Evolutionary conservation across 2,329 filamentous ascomycete genomes (phyloP), one percentile per base, ranked within the genome.

Genomic region (Alternaria sp.): DNA sequence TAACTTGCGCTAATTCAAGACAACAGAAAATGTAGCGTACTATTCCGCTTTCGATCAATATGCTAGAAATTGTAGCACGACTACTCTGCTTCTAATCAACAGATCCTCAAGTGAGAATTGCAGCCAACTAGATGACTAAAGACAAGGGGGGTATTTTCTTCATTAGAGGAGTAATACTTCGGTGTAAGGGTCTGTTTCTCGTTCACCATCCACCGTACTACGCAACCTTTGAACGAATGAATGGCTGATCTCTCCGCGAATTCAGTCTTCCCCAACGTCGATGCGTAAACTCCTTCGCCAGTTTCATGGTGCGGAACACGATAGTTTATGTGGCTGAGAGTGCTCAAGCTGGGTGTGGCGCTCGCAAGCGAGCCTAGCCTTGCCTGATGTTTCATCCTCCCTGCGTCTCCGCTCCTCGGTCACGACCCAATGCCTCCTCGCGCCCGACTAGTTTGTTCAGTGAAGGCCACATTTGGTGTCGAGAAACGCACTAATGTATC

Each of bases 351-450:
- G n/a, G 1, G 31, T 17, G 44, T 33, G 31, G 21, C 44, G 31
- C 21, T 48, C 21, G 29, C 21, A 24, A 48, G 8, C 44, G 44
- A 48, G 3, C 1, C 4, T 11, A 3, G 13, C 7, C 13, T 36
- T 49, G 14, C 40, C 28, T 8, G 24, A 37, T 29, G 44, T 49
- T 28, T 54, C 52, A 54, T 49, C 24, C n/a, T 40, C 21, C n/a
- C 10, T 33, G 9, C 14, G 14, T 40, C 13, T 49, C 42, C 36
- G 31, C n/a, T 39, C 14, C 21, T 39, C 7, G 36, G 31, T 28
- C 10, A 33, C 48, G 10, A 29, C 34, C 48, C 14, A 21, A 50
- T 24, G 23, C n/a, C 28, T 14, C 48, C 31, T 39, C 24, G 24
- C 31, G 34, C 10, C 34, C 10, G 13, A 50, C 33, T 3, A 23